A percentile compares a stretch with the other conserved stretches of the same genome.
Evolutionary conservation across 169 alveolate genomes (phyloP).

Genomic region (Nephromyces sp.): DNA sequence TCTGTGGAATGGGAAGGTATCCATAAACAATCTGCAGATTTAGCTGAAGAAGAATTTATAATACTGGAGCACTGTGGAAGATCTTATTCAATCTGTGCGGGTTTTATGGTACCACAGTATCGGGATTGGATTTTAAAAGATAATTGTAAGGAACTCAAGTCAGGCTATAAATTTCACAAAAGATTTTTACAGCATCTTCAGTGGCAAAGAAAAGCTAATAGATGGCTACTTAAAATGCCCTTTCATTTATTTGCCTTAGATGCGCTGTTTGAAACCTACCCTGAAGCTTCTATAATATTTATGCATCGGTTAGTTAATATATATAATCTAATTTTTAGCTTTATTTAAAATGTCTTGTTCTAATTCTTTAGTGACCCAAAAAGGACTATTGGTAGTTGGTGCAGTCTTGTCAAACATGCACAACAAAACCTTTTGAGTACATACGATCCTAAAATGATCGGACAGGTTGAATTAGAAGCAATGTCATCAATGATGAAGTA

Average conservation of each 20-base stretch:
- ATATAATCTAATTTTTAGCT: background rate
- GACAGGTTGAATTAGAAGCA: constrained; percentile 30
- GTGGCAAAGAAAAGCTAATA: constrained; percentile 16
- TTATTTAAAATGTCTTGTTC: background rate
- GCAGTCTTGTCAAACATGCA: constrained; percentile 34
- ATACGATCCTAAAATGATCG: constrained; percentile 33
- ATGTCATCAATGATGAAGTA: constrained; percentile 35
- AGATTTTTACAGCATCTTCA: constrained; percentile 27
- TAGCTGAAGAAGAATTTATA: constrained; percentile 17
- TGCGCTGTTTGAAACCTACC: constrained; percentile 23
- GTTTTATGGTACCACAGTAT: constrained; percentile 7
- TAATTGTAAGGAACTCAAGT: constrained; percentile 6
- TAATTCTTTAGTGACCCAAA: constrained; percentile 35
- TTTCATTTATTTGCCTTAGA: constrained; percentile 8
- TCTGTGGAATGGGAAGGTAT: constrained; percentile 10
- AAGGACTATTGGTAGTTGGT: constrained; percentile 39
- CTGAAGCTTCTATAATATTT: constrained; percentile 8
- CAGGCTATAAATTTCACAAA: constrained; percentile 8
- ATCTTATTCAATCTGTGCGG: constrained; percentile 3
- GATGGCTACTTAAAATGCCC: constrained; percentile 27
- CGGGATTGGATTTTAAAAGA: background rate
- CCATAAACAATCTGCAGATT: constrained; percentile 2
- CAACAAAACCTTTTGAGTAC: constrained; percentile 27
- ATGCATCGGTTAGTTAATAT: constrained; percentile 7
- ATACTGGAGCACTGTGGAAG: constrained; percentile 8